Percentiles rank a stretch among this genome's conserved stretches.
These are phyloP conservation scores for Triadica sebifera DNA, from an alignment of 345 rosid genomes.

Conservation along the genomic window DNA sequence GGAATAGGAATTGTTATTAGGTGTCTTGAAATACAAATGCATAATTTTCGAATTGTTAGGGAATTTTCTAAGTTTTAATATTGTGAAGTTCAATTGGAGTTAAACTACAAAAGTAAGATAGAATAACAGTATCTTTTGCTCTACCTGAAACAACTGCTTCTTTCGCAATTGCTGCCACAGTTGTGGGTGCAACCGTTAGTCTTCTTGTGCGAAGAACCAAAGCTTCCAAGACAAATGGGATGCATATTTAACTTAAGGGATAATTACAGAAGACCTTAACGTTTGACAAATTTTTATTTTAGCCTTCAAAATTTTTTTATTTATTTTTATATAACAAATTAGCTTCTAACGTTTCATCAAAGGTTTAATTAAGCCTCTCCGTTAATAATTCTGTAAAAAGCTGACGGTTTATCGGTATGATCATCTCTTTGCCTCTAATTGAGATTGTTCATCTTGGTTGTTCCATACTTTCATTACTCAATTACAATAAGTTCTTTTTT, in stretches of 20 bases:
- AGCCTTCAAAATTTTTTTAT: too few species aligned
- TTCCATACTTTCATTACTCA: too few species aligned
- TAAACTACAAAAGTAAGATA: conserved; percentile 26
- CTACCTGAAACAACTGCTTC: conserved; percentile 77
- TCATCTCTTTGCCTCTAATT: too few species aligned
- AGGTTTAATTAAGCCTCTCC: too few species aligned
- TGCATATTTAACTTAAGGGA: conserved; percentile 15
- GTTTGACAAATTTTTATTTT: too few species aligned
- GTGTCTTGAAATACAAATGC: background rate
- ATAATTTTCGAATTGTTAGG: conserved; percentile 5
- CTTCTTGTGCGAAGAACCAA: conserved; percentile 57
- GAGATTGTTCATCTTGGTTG: too few species aligned
- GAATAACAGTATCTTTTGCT: conserved; percentile 37
- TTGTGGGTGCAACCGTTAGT: conserved; percentile 86
- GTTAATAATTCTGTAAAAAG: too few species aligned
- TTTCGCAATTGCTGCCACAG: conserved; percentile 75
- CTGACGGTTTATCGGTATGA: too few species aligned
- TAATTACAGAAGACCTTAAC: too few species aligned
- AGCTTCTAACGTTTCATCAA: too few species aligned
- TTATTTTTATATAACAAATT: too few species aligned
- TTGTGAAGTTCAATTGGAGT: conserved; percentile 31
- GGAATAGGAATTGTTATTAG: background rate
- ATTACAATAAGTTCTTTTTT: too few species aligned
- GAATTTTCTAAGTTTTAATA: conserved; percentile 18
- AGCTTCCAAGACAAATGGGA: conserved; percentile 55